Evolutionary conservation across 169 alveolate genomes (phyloP), one percentile per base, ranked within the genome.

Genomic region (Amoebophrya sp.): DNA sequence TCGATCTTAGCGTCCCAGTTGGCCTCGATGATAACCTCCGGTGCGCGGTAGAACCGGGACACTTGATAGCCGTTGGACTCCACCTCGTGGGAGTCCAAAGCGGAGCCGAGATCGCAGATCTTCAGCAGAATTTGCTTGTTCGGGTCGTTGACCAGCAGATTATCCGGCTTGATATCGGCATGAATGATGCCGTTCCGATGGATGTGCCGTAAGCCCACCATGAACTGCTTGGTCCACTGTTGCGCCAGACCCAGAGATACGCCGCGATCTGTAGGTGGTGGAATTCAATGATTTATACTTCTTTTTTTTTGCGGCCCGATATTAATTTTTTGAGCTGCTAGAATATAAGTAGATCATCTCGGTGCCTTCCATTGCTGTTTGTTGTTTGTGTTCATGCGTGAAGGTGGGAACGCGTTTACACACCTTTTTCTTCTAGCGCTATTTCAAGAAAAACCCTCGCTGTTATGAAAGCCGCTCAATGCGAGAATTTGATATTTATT

Each of bases 101-200:
- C 93, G 0, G 93, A 77, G 91, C 93, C 93, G 40, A 91, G 89
- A 54, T 91, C 93, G 40, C 93, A 91, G 40, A 83, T 83, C 91
- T 91, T 91, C n/a, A 91, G 91, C 77, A 77, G 32, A n/a, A n/a
- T n/a, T 29, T 23, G 66, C n/a, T 39, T 47, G 23, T 89, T 89
- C 0, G 35, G 77, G 88, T 77, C 83, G 77, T 88, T 83, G 23
- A 91, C 83, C 77, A 91, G 93, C 32, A 91, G 77, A 32, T 91
- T 91, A 41, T 91, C 93, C 0, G 93, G 93, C 91, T 91, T 91
- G 66, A 91, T 40, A 55, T 91, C 93, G 3, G 93, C 93, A 39
- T 91, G 93, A 77, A 91, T 54, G 83, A 91, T 91, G 66, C 66
- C 66, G 18, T 47, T 7, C 66, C 66, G 66, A 18, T 66, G 83